Percentiles rank a stretch among this genome's conserved stretches.
Evolutionary conservation across 2,329 filamentous ascomycete species (phyloP).

Genomic region (Diplodia seriata): DNA sequence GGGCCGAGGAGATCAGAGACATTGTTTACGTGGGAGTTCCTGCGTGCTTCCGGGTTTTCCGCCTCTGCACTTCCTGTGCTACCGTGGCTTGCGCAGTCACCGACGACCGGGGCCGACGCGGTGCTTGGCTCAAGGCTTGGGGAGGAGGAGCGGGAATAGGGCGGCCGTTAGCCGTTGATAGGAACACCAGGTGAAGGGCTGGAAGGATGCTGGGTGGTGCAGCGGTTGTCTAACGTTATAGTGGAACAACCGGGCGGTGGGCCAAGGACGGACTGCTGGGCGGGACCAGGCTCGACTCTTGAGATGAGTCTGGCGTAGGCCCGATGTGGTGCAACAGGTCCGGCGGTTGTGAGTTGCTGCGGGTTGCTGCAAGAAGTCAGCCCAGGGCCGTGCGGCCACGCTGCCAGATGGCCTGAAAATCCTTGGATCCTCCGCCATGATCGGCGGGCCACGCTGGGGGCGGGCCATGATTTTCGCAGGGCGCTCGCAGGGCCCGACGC

Average conservation of each 20-base stretch:
- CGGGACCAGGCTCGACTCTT: background rate
- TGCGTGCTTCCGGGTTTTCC: slow-evolving; percentile 10
- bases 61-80: slow-evolving; percentile 19
- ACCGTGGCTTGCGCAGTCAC: slow-evolving; percentile 27
- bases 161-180: background rate
- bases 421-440: slow-evolving; percentile 4
- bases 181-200: background rate
- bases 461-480: slow-evolving; percentile 10
- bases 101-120: slow-evolving; percentile 9
- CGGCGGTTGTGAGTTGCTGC: slow-evolving; percentile 27
- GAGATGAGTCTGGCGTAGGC: slow-evolving; percentile 29
- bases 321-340: slow-evolving; percentile 22
- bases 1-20: slow-evolving; percentile 26
- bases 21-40: background rate
- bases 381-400: background rate
- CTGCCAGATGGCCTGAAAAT: background rate
- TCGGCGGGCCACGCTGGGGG: slow-evolving; percentile 1
- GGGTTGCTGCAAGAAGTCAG: slow-evolving; percentile 26
- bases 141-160: too few species aligned
- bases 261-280: background rate
- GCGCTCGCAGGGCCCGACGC: slow-evolving; percentile 2
- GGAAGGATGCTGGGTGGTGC: background rate
- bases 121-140: slow-evolving; percentile 3
- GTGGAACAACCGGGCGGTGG: slow-evolving; percentile 11
- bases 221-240: background rate